A percentile compares a stretch with the other conserved stretches of the same genome.
Conservation (phyloP, 164 flowering plant genomes). For the Magnolia officinalis region DNA sequence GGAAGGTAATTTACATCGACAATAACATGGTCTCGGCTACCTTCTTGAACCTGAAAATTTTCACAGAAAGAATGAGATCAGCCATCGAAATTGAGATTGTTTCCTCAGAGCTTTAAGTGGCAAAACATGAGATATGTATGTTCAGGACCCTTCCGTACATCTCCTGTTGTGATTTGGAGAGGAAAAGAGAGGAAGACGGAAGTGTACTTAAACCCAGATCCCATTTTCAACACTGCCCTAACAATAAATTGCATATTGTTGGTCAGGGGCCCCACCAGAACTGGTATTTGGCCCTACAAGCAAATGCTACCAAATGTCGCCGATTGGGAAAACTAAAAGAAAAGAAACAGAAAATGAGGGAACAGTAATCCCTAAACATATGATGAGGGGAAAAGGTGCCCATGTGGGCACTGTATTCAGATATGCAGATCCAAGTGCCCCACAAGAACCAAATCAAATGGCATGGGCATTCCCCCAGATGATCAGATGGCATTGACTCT, state of each 20-base stretch:
- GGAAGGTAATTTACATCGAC: slow-evolving; percentile 94
- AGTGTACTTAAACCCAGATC: background rate
- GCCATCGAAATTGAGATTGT: background rate
- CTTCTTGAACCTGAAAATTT: slow-evolving; percentile 65
- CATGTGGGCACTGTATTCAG: background rate
- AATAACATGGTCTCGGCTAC: slow-evolving; percentile 82
- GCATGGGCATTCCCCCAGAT: too few relatives aligned
- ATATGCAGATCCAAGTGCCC: background rate
- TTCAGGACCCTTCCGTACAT: background rate
- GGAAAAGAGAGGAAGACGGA: background rate
- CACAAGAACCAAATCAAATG: too few relatives aligned
- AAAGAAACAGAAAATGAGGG: background rate
- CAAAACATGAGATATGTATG: background rate
- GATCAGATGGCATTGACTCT: too few relatives aligned
- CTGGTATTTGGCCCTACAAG: too few relatives aligned
- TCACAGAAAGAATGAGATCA: background rate
- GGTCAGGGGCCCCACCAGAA: background rate
- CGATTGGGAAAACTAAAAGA: background rate
- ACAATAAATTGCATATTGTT: background rate
- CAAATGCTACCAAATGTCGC: background rate
- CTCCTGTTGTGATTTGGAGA: background rate
- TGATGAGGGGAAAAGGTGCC: background rate
- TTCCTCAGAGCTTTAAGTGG: background rate
- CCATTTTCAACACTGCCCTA: background rate
- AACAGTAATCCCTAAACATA: background rate